These are phyloP conservation scores for Eucalyptus viminalis DNA, from an alignment of 345 rosid species.

Conservation along the genomic window DNA sequence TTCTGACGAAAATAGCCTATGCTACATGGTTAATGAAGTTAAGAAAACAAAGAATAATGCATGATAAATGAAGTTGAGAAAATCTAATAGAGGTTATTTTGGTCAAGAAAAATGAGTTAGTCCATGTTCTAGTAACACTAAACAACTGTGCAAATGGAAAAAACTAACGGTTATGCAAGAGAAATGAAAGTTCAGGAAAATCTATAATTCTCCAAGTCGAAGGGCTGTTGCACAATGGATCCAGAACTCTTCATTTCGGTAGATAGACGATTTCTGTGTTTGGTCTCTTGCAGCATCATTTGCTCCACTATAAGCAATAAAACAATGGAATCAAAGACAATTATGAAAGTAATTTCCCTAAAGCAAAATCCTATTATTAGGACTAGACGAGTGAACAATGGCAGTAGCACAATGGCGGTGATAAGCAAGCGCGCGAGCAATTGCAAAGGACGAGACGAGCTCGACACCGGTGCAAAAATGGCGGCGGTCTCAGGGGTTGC, in stretches of 20 bases:
- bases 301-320: neutral
- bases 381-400: no score
- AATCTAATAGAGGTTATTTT: neutral
- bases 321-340: neutral
- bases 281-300: neutral
- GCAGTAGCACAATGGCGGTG: no score
- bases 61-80: neutral
- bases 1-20: neutral
- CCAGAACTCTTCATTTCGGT: neutral
- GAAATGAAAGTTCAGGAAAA: neutral
- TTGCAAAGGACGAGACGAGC: no score
- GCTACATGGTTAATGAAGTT: neutral
- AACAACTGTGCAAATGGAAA: neutral
- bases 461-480: no score
- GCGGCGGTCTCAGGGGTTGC: no score
- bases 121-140: neutral
- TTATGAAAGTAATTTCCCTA: neutral
- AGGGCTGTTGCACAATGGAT: neutral
- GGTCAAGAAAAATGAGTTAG: neutral
- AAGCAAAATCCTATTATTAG: no score
- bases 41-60: neutral
- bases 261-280: neutral
- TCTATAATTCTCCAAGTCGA: neutral
- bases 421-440: no score
- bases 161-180: neutral